Evolutionary conservation across 225 moss, liverwort and hornwort species (phyloP).

Genomic region (Sphagnum contortum): DNA sequence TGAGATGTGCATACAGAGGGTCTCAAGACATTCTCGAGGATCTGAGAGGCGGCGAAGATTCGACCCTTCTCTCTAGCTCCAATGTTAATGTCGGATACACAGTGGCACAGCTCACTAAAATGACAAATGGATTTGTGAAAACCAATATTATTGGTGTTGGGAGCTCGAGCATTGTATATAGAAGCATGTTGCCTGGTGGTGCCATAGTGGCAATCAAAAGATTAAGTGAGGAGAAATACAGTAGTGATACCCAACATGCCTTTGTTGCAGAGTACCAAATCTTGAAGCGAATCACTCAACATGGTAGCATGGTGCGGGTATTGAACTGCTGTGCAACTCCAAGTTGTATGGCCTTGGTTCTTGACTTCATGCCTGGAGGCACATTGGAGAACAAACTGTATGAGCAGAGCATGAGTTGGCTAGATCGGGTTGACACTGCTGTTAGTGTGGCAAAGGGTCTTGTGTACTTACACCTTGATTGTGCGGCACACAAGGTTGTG

Average conservation of each 20-base stretch:
- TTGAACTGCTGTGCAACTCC: not conserved
- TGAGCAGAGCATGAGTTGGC: constrained; percentile 1
- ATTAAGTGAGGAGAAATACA: not conserved
- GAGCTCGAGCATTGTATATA: not conserved
- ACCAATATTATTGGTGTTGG: not conserved
- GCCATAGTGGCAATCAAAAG: not conserved
- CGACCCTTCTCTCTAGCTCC: no score
- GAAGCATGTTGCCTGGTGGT: not conserved
- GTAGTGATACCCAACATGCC: not conserved
- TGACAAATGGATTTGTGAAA: not conserved
- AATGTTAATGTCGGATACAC: not conserved
- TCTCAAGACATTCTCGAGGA: not conserved
- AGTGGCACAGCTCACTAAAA: not conserved
- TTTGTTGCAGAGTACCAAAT: not conserved
- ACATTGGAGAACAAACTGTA: not conserved
- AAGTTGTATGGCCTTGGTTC: not conserved
- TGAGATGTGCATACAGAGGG: not conserved
- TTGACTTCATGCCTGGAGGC: constrained; percentile 1
- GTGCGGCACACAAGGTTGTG: not conserved
- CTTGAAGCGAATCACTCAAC: not conserved
- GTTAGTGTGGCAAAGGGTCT: not conserved
- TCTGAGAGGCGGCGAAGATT: not conserved
- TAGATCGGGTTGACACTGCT: not conserved
- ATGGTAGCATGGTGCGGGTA: not conserved
- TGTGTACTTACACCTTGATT: not conserved